A percentile compares a stretch with the other conserved stretches of the same genome.
Conservation (phyloP, 306 rosid species). For the Inga laurina region DNA sequence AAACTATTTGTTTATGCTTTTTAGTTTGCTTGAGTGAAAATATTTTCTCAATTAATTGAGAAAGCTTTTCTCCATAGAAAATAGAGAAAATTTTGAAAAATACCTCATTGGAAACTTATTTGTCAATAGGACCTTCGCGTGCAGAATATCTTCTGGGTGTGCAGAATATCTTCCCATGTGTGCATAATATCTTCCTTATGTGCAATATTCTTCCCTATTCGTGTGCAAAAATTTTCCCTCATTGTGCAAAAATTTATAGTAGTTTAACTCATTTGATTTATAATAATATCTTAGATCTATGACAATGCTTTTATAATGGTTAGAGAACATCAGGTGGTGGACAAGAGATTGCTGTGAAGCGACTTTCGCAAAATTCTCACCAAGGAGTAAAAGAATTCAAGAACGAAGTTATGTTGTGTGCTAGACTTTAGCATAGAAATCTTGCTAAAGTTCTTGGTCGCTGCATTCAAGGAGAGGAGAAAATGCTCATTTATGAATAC, state of each 20-base stretch:
- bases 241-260: not conserved
- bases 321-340: conserved; percentile 5
- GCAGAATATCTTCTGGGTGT: too few species aligned
- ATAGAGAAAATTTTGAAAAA: not conserved
- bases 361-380: not conserved
- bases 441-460: conserved; percentile 26
- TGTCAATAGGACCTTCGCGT: too few species aligned
- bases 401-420: conserved; percentile 24
- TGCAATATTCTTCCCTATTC: too few species aligned
- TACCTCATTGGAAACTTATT: too few species aligned
- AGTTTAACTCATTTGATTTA: not conserved
- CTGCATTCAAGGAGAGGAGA: conserved; percentile 22
- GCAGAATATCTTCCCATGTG: too few species aligned
- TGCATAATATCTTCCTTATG: too few species aligned
- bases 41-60: not conserved
- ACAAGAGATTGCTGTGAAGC: conserved; percentile 30
- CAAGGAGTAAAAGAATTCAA: conserved; percentile 31
- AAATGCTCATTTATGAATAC: not conserved
- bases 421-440: conserved; percentile 31
- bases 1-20: not conserved
- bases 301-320: not conserved
- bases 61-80: not conserved
- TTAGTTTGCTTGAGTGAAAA: not conserved
- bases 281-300: not conserved
- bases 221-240: too few species aligned